These are phyloP conservation scores for Nicotiana tomentosiformis DNA, from an alignment of 257 asterid species.

Conservation along the genomic window DNA sequence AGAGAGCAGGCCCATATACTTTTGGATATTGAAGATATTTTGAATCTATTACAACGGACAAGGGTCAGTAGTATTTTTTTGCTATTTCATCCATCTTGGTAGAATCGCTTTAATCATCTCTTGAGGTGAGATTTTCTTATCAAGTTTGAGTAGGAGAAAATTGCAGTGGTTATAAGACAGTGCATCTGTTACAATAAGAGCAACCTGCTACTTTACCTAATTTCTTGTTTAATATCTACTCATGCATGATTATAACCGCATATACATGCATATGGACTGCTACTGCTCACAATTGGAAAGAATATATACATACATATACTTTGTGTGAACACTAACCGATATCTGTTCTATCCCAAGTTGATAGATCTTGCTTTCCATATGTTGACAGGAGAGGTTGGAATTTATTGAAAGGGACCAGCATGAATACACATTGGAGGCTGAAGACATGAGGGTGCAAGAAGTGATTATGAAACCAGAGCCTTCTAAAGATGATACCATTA, in stretches of 20 bases:
- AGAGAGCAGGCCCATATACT: not conserved
- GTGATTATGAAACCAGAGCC: conserved; percentile 75
- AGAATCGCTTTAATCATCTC: not conserved
- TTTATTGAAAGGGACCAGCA: conserved; percentile 64
- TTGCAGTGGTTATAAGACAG: not conserved
- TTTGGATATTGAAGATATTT: not conserved
- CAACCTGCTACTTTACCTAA: not conserved
- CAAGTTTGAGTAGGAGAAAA: not conserved
- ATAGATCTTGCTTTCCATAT: not conserved
- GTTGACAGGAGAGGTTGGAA: conserved; percentile 66
- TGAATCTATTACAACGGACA: not conserved
- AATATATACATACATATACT: not conserved
- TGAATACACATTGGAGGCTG: conserved; percentile 77
- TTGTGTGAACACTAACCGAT: not conserved
- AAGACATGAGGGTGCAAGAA: conserved; percentile 68
- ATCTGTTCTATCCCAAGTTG: not conserved
- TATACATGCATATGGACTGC: not conserved
- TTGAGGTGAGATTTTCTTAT: not conserved
- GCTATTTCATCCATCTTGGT: not conserved
- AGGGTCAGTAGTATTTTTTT: not conserved
- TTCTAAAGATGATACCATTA: conserved; percentile 50
- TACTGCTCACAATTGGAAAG: not conserved
- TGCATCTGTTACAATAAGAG: not conserved
- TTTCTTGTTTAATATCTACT: not conserved
- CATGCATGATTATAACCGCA: not conserved